Evolutionary conservation across 192 early-diverging fungal species (phyloP).

Genomic region (Funneliformis mosseae): DNA sequence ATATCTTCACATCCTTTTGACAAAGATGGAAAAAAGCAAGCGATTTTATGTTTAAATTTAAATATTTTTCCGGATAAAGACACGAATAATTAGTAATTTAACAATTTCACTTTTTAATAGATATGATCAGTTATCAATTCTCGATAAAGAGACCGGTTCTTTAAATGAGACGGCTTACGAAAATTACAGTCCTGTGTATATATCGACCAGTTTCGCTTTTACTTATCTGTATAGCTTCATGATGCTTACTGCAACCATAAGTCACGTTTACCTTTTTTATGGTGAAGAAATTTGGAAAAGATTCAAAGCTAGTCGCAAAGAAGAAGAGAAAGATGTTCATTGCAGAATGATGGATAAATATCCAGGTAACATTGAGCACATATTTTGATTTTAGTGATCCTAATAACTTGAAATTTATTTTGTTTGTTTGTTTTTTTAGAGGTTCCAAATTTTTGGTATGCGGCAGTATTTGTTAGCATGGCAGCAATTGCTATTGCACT

Average conservation of each 20-base stretch:
- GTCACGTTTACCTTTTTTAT: conserved; percentile 59
- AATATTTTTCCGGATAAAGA: too few species aligned
- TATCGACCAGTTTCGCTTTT: conserved; percentile 61
- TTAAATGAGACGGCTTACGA: conserved; percentile 58
- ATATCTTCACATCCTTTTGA: background rate
- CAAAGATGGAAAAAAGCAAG: conserved; percentile 21
- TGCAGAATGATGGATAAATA: conserved; percentile 25
- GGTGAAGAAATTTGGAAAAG: conserved; percentile 59
- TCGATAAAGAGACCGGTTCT: conserved; percentile 39
- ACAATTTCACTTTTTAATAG: background rate
- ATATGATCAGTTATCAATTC: conserved; percentile 57
- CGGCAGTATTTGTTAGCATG: conserved; percentile 41
- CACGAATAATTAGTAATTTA: background rate
- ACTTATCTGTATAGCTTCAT: conserved; percentile 64
- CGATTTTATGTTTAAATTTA: background rate
- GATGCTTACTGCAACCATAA: conserved; percentile 57
- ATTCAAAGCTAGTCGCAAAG: conserved; percentile 13
- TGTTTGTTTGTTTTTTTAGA: conserved; percentile 28
- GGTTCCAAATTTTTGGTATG: conserved; percentile 58
- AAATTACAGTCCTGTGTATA: conserved; percentile 56
- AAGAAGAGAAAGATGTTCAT: conserved; percentile 30
- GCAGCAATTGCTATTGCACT: conserved; percentile 42
- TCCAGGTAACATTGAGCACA: background rate
- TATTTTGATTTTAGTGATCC: too few species aligned
- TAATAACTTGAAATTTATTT: background rate